Conservation (phyloP, 108 stramenopile species). For the Poteriospumella lacustris region DNA sequence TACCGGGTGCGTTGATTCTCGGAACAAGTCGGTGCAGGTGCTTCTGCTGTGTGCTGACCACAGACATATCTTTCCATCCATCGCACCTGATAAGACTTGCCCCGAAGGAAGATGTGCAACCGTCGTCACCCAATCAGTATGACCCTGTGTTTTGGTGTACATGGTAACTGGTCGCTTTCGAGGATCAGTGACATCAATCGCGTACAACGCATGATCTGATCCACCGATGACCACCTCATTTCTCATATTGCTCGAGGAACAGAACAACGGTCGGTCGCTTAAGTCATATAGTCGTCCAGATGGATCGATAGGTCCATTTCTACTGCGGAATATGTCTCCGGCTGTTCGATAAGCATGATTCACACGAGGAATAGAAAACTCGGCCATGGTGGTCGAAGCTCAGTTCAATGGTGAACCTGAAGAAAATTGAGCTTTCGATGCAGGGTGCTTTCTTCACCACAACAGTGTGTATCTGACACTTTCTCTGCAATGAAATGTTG, state of each 20-base stretch:
- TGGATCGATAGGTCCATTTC: too few relatives aligned
- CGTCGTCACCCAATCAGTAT: slow-evolving; percentile 17
- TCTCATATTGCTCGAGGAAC: background rate
- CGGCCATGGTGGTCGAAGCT: too few relatives aligned
- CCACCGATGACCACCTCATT: slow-evolving; percentile 14
- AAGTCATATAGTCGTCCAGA: background rate
- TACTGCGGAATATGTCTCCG: too few relatives aligned
- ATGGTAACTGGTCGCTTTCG: background rate
- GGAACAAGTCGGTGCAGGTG: background rate
- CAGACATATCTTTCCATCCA: slow-evolving; percentile 22
- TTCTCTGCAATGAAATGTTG: too few relatives aligned
- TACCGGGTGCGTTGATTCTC: background rate
- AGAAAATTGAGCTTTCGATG: too few relatives aligned
- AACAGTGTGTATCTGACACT: too few relatives aligned
- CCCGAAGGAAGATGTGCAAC: background rate
- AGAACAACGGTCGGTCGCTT: background rate
- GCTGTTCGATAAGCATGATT: too few relatives aligned
- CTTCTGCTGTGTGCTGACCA: background rate
- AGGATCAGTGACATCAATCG: background rate
- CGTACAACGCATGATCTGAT: slow-evolving; percentile 6
- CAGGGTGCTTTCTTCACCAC: too few relatives aligned
- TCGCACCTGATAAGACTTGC: background rate
- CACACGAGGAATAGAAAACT: too few relatives aligned
- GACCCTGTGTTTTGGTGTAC: background rate
- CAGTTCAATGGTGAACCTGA: too few relatives aligned